phyloP scores from a whole-genome alignment of 2,329 filamentous ascomycete species.

The Colletotrichum lentis region DNA sequence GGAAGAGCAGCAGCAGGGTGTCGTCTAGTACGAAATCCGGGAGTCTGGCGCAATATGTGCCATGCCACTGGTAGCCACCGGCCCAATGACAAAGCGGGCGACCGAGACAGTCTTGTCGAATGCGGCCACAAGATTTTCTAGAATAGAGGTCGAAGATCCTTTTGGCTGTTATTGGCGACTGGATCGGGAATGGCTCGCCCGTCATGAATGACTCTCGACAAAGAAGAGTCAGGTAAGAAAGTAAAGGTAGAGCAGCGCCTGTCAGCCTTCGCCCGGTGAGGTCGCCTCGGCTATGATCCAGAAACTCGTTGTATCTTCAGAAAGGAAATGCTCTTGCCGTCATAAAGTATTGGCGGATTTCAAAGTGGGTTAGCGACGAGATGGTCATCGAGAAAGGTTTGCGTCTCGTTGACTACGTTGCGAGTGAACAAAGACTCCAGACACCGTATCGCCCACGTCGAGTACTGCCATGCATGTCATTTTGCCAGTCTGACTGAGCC shows the following conservation, averaged over 20 bases:
- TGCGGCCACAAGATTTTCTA: constrained; percentile 31
- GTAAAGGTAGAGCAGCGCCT: constrained; percentile 13
- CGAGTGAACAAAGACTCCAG: background rate
- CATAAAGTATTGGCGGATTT: background rate
- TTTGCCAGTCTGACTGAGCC: constrained; percentile 23
- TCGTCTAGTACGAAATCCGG: constrained; percentile 26
- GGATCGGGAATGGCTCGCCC: constrained; percentile 32
- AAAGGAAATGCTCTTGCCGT: background rate
- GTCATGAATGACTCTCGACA: constrained; percentile 28
- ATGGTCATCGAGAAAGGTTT: background rate
- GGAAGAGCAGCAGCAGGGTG: background rate
- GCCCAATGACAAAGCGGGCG: constrained; percentile 29
- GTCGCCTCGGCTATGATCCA: background rate
- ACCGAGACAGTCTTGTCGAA: constrained; percentile 25
- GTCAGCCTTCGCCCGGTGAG: constrained; percentile 19
- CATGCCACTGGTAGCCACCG: constrained; percentile 32
- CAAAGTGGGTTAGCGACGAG: background rate
- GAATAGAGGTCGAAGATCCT: constrained; percentile 25
- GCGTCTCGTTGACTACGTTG: background rate
- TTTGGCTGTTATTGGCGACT: constrained; percentile 20
- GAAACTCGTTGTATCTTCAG: background rate
- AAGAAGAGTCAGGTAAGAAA: constrained; percentile 17
- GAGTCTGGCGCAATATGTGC: constrained; percentile 35
- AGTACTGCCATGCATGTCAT: constrained; percentile 3
- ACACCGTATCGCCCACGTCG: constrained; percentile 2